These are phyloP conservation scores for Neofusicoccum parvum DNA, from an alignment of 2,329 filamentous ascomycete species.

Conservation along the genomic window DNA sequence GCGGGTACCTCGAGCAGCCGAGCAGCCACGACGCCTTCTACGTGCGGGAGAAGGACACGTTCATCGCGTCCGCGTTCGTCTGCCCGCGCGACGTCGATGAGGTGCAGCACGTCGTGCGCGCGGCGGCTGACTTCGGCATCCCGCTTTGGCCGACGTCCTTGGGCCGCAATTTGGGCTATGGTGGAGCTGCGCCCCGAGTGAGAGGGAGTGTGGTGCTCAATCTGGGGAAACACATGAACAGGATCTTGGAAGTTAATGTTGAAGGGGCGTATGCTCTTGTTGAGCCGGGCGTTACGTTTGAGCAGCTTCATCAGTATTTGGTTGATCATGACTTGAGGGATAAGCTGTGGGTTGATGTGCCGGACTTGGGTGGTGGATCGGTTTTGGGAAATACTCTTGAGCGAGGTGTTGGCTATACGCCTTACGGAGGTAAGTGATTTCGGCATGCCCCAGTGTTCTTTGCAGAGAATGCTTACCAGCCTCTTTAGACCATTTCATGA, in stretches of 20 bases:
- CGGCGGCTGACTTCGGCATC: constrained; percentile 38
- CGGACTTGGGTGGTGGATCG: constrained; percentile 38
- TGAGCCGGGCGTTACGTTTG: constrained; percentile 53
- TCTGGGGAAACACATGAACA: constrained; percentile 46
- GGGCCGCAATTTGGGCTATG: constrained; percentile 54
- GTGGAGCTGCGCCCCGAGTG: constrained; percentile 51
- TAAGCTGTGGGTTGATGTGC: constrained; percentile 47
- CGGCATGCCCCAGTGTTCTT: too few relatives aligned
- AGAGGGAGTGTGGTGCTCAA: constrained; percentile 51
- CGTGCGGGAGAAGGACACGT: constrained; percentile 45
- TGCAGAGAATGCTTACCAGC: too few relatives aligned
- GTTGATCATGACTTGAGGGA: constrained; percentile 40
- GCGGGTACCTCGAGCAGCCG: constrained; percentile 27
- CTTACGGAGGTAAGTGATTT: constrained; percentile 38
- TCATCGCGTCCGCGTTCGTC: constrained; percentile 47
- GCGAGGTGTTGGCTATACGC: constrained; percentile 39
- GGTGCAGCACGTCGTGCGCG: constrained; percentile 34
- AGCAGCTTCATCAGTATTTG: constrained; percentile 48
- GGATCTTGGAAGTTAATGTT: constrained; percentile 43
- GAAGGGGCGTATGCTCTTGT: constrained; percentile 46
- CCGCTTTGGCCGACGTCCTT: constrained; percentile 38
- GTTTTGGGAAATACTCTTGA: constrained; percentile 40
- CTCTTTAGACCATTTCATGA: constrained; percentile 45
- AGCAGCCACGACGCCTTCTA: constrained; percentile 45
- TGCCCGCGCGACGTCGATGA: constrained; percentile 47